A percentile compares a stretch with the other conserved stretches of the same genome.
These are phyloP conservation scores for Solanum virginianum DNA, from an alignment of 257 asterid species.

Conservation along the genomic window DNA sequence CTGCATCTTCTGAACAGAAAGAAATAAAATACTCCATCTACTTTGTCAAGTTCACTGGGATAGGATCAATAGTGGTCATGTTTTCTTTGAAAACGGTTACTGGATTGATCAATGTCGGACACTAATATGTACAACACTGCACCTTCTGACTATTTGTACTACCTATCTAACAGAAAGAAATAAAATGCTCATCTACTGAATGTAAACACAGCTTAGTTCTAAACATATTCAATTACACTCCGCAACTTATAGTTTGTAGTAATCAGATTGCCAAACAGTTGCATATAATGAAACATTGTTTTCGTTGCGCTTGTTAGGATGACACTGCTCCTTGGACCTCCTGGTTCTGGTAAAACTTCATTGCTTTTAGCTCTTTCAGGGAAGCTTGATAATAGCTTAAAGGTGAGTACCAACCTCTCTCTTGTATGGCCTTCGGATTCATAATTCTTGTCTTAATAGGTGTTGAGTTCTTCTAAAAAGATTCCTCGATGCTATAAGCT, in stretches of 20 bases:
- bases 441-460: background rate
- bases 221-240: background rate
- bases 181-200: background rate
- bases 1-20: background rate
- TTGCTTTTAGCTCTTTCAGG: constrained; percentile 75
- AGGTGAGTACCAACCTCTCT: constrained; percentile 32
- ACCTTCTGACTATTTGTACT: background rate
- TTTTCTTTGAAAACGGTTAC: background rate
- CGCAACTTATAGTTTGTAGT: background rate
- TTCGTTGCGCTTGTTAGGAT: constrained; percentile 33
- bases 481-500: background rate
- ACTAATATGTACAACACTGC: background rate
- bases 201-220: background rate
- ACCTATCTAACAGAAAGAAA: background rate
- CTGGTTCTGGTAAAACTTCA: constrained; percentile 88
- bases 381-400: constrained; percentile 50
- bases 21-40: background rate
- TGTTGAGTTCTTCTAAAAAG: background rate
- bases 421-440: background rate
- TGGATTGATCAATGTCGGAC: background rate
- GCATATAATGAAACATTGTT: background rate
- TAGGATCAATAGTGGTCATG: background rate
- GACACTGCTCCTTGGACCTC: constrained; percentile 90
- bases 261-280: background rate
- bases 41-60: background rate